These are phyloP conservation scores for Boletus subparvulus DNA, from an alignment of 768 basidiomycete species.

Conservation along the genomic window DNA sequence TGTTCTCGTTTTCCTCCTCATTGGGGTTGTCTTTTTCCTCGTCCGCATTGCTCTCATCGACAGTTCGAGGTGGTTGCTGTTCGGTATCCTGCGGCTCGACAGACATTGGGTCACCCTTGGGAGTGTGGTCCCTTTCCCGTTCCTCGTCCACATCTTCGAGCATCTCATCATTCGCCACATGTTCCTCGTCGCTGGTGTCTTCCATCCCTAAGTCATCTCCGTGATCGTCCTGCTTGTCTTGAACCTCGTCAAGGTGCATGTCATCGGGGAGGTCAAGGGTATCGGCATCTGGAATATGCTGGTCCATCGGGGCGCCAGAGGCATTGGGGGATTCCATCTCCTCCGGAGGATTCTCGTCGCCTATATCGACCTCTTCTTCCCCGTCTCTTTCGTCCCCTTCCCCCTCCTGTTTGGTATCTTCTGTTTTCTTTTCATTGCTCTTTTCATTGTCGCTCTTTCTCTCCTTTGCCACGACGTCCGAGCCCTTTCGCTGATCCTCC, in stretches of 20 bases:
- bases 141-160: conserved; percentile 25
- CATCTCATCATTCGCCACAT: conserved; percentile 23
- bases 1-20: conserved; percentile 26
- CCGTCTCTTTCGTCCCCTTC: conserved; percentile 28
- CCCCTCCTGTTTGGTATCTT: conserved; percentile 30
- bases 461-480: conserved; percentile 83
- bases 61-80: conserved; percentile 17
- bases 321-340: conserved; percentile 47
- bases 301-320: conserved; percentile 70
- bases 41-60: conserved; percentile 16
- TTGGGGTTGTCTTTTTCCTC: conserved; percentile 32
- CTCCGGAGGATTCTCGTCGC: conserved; percentile 40
- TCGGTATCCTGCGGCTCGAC: conserved; percentile 25
- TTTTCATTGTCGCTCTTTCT: conserved; percentile 39
- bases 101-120: conserved; percentile 21
- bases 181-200: conserved; percentile 36
- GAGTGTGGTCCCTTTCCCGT: conserved; percentile 5
- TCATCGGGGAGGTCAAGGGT: conserved; percentile 90
- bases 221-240: conserved; percentile 28
- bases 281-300: conserved; percentile 74
- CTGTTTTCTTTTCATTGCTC: conserved; percentile 34
- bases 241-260: conserved; percentile 55
- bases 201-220: conserved; percentile 34
- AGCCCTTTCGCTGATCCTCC: conserved; percentile 41
- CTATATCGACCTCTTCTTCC: conserved; percentile 21